Evolutionary conservation across 73 alveolate genomes (phyloP).

Genomic region (Durusdinium trenchii): DNA sequence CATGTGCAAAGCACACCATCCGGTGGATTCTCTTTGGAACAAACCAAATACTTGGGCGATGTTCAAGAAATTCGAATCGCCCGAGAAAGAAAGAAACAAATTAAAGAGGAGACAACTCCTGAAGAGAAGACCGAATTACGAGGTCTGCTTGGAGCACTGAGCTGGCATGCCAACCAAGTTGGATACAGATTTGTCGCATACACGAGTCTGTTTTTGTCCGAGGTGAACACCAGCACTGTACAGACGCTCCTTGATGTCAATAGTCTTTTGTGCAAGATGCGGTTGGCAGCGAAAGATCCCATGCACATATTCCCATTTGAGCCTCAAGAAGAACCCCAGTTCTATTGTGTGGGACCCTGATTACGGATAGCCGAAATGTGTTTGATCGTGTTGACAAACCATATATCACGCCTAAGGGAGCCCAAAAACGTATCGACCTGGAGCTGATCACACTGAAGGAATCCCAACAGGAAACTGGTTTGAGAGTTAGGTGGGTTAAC

Average conservation of each 20-base stretch:
- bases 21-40: background rate
- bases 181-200: constrained; percentile 21
- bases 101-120: background rate
- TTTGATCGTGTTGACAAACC: background rate
- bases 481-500: constrained; percentile 15
- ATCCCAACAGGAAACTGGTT: background rate
- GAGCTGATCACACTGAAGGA: constrained; percentile 13
- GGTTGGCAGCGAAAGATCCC: background rate
- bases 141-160: constrained; percentile 15
- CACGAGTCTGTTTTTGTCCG: background rate
- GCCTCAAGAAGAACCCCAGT: background rate
- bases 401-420: constrained; percentile 12
- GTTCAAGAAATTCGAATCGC: background rate
- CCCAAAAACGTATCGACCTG: background rate
- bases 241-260: background rate
- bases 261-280: background rate
- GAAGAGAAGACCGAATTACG: constrained; percentile 9
- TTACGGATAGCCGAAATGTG: constrained; percentile 10
- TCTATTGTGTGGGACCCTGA: background rate
- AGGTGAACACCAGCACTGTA: background rate
- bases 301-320: background rate
- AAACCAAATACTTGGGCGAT: background rate
- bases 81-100: background rate
- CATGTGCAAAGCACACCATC: background rate
- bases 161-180: constrained; percentile 34